Evolutionary conservation across 495 filamentous ascomycete species (phyloP), one percentile per base, ranked within the genome.

Genomic region (Parathielavia appendiculata): DNA sequence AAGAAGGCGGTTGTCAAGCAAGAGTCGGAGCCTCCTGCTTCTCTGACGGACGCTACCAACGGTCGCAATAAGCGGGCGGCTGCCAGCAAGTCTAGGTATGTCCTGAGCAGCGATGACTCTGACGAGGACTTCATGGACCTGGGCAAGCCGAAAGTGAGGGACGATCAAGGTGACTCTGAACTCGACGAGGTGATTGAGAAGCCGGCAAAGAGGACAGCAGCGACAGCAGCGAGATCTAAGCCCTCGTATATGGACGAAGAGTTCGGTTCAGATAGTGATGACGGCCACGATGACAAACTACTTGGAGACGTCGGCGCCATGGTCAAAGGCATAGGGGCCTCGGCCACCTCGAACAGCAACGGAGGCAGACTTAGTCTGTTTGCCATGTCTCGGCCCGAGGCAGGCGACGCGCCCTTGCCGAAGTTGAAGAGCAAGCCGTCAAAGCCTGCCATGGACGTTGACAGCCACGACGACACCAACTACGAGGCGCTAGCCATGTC

Each of bases 251-350:
- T 51, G 14, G 54, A 61, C 13, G 44, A 57, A 5, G 64, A 66
- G 13, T 57, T 49, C 26, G 54, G 36, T 35, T 73, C 78, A 19
- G 78, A 82, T 58, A 59, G 72, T 38, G 74, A 77, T 17, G 70
- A 71, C 6, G 75, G 75, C 49, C 75, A 75, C 43, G 75, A 85
- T 55, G 83, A 82, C 64, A 85, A 89, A 59, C 74, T 89, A 70
- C 83, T 96, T 51, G 87, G 87, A 46, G 89, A 97, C 69, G 88
- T 96, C 54, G 89, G 85, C 69, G 82, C 83, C 57, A 85, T 97
- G 83, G 91, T 97, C 64, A 96, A 96, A 75, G 91, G 90, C 47
- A 92, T 95, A 68, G 79, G 85, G 40, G 81, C 74, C 55, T 71
- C 76, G 19, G 68, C 71, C 34, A 73, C 69, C n/a, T 51, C 60